phyloP scores from a whole-genome alignment of 139 green algal species.

The Closterium sp. region DNA sequence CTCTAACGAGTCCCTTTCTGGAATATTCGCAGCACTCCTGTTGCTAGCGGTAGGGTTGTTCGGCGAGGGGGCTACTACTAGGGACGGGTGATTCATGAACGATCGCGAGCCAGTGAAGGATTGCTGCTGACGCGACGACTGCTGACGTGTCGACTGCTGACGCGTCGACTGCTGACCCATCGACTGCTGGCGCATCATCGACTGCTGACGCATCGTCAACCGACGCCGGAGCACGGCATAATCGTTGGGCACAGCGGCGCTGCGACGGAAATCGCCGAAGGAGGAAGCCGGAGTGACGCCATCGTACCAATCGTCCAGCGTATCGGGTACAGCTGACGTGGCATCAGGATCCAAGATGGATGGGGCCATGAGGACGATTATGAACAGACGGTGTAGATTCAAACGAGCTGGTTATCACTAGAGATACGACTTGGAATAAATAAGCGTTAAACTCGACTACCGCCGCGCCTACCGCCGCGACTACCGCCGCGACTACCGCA shows the following conservation, averaged over 20 bases:
- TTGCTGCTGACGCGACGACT: neutral
- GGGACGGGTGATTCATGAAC: neutral
- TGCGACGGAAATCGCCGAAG: neutral
- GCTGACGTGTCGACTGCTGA: no score
- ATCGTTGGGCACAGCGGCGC: neutral
- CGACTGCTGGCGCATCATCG: neutral
- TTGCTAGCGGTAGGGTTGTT: neutral
- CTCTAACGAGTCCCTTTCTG: neutral
- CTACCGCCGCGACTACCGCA: no score
- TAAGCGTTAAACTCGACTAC: no score
- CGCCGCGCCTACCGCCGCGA: no score
- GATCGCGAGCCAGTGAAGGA: neutral
- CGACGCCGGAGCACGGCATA: neutral
- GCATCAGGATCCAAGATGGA: neutral
- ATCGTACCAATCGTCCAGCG: neutral
- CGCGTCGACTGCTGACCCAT: neutral
- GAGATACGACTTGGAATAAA: no score
- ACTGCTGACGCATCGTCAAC: neutral
- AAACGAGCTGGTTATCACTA: neutral
- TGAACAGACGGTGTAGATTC: neutral
- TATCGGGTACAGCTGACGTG: neutral
- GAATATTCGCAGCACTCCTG: no score
- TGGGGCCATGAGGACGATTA: neutral
- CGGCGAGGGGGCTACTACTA: neutral
- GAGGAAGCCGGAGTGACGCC: neutral